A percentile compares a stretch with the other conserved stretches of the same genome.
Evolutionary conservation across 2,329 filamentous ascomycete genomes (phyloP).

Genomic region (Hymenoscyphus scutula): DNA sequence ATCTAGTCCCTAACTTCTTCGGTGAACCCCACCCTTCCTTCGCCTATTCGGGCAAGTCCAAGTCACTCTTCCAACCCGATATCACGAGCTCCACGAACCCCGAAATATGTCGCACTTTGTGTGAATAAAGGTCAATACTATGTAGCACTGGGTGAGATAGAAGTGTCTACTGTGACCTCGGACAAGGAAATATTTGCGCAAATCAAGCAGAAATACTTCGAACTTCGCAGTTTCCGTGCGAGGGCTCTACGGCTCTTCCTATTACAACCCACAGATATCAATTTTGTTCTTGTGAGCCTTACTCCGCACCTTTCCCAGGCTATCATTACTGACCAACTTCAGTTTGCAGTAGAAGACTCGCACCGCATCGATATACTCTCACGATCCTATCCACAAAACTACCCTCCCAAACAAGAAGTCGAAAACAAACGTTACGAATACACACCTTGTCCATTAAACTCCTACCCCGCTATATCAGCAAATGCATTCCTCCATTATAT

Average conservation of each 20-base stretch:
- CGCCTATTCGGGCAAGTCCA: background rate
- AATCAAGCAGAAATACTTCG: background rate
- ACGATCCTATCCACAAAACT: background rate
- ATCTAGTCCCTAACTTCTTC: background rate
- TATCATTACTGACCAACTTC: background rate
- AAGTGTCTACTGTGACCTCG: background rate
- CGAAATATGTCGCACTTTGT: background rate
- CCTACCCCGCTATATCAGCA: background rate
- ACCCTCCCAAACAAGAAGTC: background rate
- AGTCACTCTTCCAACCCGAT: background rate
- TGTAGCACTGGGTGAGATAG: background rate
- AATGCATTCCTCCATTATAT: background rate
- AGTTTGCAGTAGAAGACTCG: slow-evolving; percentile 3
- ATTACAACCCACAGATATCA: background rate
- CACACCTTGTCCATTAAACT: background rate
- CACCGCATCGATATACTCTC: background rate
- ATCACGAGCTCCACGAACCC: background rate
- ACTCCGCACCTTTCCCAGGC: background rate
- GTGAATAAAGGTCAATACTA: background rate
- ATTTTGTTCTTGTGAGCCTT: background rate
- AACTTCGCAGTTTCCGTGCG: background rate
- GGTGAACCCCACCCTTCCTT: background rate
- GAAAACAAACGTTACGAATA: background rate
- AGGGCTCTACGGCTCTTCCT: background rate
- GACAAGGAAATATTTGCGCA: background rate